phyloP scores from a whole-genome alignment of 2,329 filamentous ascomycete genomes.

The Penicillium capsulatum region DNA sequence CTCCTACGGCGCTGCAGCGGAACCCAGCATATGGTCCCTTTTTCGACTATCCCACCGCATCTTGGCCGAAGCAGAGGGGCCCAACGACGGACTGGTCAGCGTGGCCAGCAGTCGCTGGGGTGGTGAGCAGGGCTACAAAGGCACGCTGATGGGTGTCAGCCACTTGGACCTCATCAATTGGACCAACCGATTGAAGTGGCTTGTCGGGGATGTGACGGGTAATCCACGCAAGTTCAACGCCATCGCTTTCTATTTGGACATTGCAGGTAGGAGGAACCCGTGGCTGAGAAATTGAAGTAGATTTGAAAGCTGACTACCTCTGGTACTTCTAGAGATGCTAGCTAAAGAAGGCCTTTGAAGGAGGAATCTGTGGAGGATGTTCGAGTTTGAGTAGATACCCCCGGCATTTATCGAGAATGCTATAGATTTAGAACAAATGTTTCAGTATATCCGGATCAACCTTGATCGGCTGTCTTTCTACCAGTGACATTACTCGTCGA shows the following conservation, averaged over 20 bases:
- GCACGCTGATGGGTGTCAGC: slow-evolving; percentile 59
- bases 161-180: slow-evolving; percentile 65
- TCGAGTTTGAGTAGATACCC: neutral
- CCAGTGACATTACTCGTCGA: too few relatives aligned
- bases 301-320: neutral
- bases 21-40: slow-evolving; percentile 54
- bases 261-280: slow-evolving; percentile 53
- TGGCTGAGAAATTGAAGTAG: too few relatives aligned
- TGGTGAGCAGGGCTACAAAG: slow-evolving; percentile 52
- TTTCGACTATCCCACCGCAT: slow-evolving; percentile 56
- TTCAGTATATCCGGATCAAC: too few relatives aligned
- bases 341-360: slow-evolving; percentile 58
- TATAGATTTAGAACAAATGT: too few relatives aligned
- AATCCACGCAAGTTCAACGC: slow-evolving; percentile 61
- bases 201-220: slow-evolving; percentile 54
- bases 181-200: slow-evolving; percentile 59
- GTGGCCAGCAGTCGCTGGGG: slow-evolving; percentile 60
- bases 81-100: slow-evolving; percentile 61
- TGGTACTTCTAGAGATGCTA: slow-evolving; percentile 54
- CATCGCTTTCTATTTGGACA: slow-evolving; percentile 60
- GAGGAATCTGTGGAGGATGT: neutral
- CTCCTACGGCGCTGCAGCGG: slow-evolving; percentile 58
- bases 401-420: neutral
- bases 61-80: slow-evolving; percentile 51
- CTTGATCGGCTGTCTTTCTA: too few relatives aligned